Evolutionary conservation across 495 filamentous ascomycete species (phyloP).

Genomic region (Annulohypoxylon maeteangense): DNA sequence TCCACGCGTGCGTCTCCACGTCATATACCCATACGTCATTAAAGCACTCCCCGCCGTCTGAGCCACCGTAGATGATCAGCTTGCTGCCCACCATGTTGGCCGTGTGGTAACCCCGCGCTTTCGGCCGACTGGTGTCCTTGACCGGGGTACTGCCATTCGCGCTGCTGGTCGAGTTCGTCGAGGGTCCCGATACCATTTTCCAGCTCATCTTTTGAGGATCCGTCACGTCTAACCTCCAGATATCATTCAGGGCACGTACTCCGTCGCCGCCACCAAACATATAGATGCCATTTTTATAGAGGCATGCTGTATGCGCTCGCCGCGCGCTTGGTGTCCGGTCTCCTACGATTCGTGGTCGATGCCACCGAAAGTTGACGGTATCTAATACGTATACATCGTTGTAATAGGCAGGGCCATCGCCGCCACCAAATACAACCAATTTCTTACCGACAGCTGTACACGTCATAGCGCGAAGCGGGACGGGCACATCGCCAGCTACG

Average conservation of each 20-base stretch:
- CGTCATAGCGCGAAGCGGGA: conserved; percentile 72
- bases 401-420: conserved; percentile 73
- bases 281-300: conserved; percentile 74
- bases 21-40: conserved; percentile 76
- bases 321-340: conserved; percentile 64
- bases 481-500: conserved; percentile 69
- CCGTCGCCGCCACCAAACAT: conserved; percentile 74
- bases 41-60: conserved; percentile 73
- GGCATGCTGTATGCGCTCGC: conserved; percentile 71
- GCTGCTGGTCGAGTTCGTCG: conserved; percentile 19
- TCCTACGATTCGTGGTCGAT: conserved; percentile 63
- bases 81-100: conserved; percentile 76
- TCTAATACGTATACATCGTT: conserved; percentile 76
- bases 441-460: conserved; percentile 73
- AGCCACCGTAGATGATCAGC: conserved; percentile 73
- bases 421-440: conserved; percentile 72
- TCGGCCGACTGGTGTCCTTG: conserved; percentile 56
- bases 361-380: conserved; percentile 71
- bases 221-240: conserved; percentile 72
- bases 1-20: conserved; percentile 66
- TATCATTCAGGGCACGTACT: conserved; percentile 71
- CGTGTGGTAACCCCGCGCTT: conserved; percentile 73
- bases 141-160: conserved; percentile 34
- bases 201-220: conserved; percentile 71
- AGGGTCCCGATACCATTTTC: conserved; percentile 65